phyloP scores from a whole-genome alignment of 176 grass and related monocot genomes.

The Metroxylon sagu region DNA sequence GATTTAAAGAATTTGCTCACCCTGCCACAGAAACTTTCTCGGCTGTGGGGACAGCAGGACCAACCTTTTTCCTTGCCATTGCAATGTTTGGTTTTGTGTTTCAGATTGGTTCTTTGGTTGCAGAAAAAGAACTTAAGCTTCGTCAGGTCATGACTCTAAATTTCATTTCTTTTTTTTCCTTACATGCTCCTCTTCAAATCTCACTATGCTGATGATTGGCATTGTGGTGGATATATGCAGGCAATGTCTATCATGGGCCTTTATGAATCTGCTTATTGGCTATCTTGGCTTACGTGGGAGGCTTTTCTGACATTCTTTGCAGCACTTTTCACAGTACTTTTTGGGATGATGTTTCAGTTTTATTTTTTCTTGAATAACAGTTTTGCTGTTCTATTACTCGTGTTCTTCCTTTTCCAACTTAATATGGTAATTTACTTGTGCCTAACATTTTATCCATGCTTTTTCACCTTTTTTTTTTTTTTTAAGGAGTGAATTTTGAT shows the following conservation, averaged over 20 bases:
- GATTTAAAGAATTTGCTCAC: conserved; percentile 93
- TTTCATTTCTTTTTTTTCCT: too few relatives aligned
- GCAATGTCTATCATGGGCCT: conserved; percentile 97
- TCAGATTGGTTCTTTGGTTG: conserved; percentile 82
- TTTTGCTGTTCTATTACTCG: conserved; percentile 61
- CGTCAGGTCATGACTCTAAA: conserved; percentile 48
- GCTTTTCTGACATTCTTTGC: conserved; percentile 65
- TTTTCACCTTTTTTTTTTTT: neutral
- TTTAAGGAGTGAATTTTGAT: neutral
- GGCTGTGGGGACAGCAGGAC: conserved; percentile 64
- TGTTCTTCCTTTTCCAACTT: conserved; percentile 93
- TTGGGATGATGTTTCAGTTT: conserved; percentile 99
- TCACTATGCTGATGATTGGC: neutral
- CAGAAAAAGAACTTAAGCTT: conserved; percentile 93
- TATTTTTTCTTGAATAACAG: conserved; percentile 83
- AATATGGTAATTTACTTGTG: conserved; percentile 64
- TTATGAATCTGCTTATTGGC: conserved; percentile 90
- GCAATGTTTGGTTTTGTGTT: conserved; percentile 99
- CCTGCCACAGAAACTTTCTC: conserved; percentile 91
- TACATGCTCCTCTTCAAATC: too few relatives aligned
- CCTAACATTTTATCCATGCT: conserved; percentile 15
- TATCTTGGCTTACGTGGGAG: conserved; percentile 97
- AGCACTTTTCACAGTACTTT: conserved; percentile 82
- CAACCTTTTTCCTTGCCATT: conserved; percentile 93
- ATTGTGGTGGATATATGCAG: conserved; percentile 34